Evolutionary conservation across 345 rosid species (phyloP).

Genomic region (Populus pruinosa): DNA sequence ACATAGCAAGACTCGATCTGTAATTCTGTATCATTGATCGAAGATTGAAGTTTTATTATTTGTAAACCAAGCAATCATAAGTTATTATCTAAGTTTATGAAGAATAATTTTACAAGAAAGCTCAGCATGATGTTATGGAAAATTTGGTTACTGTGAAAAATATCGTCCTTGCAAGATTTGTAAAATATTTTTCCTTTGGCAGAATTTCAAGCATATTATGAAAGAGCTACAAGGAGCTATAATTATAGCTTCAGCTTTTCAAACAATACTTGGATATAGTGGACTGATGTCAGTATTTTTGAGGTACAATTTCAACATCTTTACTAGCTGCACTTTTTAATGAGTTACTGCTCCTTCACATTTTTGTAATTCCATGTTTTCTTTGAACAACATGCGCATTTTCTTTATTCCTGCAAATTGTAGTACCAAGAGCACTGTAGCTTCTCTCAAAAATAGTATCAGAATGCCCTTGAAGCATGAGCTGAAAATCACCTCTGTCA

Average conservation of each 20-base stretch:
- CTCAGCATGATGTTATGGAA: background rate
- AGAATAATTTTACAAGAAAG: background rate
- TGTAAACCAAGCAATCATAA: background rate
- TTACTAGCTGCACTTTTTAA: background rate
- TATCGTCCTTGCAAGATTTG: background rate
- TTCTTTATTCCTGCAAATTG: too few species aligned
- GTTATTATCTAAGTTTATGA: background rate
- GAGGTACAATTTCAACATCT: slow-evolving; percentile 39
- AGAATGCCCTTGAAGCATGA: too few species aligned
- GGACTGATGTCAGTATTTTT: slow-evolving; percentile 70
- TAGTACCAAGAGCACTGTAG: too few species aligned
- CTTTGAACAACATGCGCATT: too few species aligned
- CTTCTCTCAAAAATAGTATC: too few species aligned
- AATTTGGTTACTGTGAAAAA: background rate
- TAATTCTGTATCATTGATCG: background rate
- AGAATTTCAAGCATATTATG: slow-evolving; percentile 97
- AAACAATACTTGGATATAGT: slow-evolving; percentile 80
- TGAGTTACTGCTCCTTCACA: background rate
- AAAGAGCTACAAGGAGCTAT: slow-evolving; percentile 90
- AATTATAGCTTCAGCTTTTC: slow-evolving; percentile 86
- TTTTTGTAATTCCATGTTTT: background rate
- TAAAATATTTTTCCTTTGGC: slow-evolving; percentile 22
- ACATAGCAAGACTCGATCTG: too few species aligned
- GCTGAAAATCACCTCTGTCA: too few species aligned
- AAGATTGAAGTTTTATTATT: background rate